phyloP scores from a whole-genome alignment of 208 protist species.

The Strigomonas galati region DNA sequence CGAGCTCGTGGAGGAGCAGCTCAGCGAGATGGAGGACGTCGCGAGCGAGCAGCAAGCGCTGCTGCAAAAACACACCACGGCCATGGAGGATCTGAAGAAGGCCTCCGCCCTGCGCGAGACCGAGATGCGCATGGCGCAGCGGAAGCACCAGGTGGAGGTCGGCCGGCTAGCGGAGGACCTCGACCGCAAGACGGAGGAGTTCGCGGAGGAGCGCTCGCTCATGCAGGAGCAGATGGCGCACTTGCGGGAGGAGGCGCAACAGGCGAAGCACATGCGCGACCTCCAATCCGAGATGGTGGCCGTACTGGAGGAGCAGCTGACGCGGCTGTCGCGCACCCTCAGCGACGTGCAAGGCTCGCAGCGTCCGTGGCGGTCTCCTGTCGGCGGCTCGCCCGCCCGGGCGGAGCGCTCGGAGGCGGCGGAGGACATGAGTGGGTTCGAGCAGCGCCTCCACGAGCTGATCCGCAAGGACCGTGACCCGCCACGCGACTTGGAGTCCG shows the following conservation, averaged over 20 bases:
- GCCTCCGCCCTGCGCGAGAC: conserved; percentile 13
- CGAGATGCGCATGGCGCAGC: conserved; percentile 14
- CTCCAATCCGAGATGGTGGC: conserved; percentile 36
- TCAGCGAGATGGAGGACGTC: conserved; percentile 31
- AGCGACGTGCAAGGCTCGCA: not conserved
- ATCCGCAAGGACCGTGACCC: not conserved
- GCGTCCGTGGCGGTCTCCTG: not conserved
- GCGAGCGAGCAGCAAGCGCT: conserved; percentile 28
- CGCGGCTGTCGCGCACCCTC: conserved; percentile 4
- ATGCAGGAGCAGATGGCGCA: conserved; percentile 19
- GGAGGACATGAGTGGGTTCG: conserved; percentile 6
- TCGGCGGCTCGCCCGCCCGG: not conserved
- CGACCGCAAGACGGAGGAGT: conserved; percentile 9
- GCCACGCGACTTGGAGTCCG: not conserved
- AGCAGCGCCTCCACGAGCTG: conserved; percentile 3
- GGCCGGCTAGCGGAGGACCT: not conserved
- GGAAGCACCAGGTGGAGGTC: conserved; percentile 19
- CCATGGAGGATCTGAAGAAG: conserved; percentile 15
- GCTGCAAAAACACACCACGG: conserved; percentile 27
- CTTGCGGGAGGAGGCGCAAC: conserved; percentile 7
- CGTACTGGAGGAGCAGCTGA: conserved; percentile 47
- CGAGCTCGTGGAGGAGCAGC: conserved; percentile 34
- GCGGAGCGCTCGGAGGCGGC: not conserved
- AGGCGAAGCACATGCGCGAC: conserved; percentile 20
- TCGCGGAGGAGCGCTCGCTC: conserved; percentile 14